Evolutionary conservation across 441 rosid species (phyloP).

Genomic region (Jatropha multifida): DNA sequence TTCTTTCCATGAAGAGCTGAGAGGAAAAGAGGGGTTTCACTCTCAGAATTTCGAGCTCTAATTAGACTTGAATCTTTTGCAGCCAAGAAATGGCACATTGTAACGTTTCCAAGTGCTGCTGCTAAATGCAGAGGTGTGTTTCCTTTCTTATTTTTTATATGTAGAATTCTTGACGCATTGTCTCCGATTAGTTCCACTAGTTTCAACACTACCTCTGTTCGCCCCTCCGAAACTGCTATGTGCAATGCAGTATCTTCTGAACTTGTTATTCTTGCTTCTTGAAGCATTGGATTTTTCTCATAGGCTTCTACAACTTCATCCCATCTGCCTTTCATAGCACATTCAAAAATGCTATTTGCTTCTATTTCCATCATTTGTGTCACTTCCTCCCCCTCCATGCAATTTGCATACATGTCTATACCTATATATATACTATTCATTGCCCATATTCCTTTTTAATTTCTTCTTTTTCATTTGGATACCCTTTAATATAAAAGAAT

Average conservation of each 20-base stretch:
- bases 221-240: slow-evolving; percentile 32
- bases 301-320: slow-evolving; percentile 19
- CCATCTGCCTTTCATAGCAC: slow-evolving; percentile 40
- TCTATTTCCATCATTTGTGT: slow-evolving; percentile 5
- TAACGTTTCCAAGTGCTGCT: slow-evolving; percentile 30
- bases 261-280: slow-evolving; percentile 18
- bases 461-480: not conserved
- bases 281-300: slow-evolving; percentile 7
- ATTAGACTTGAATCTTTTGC: not conserved
- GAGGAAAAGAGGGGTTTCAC: slow-evolving; percentile 34
- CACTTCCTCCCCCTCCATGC: not conserved
- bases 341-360: slow-evolving; percentile 12
- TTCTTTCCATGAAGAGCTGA: slow-evolving; percentile 40
- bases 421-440: not conserved
- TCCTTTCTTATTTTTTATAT: slow-evolving; percentile 32
- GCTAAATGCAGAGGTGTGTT: slow-evolving; percentile 42
- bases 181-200: not conserved
- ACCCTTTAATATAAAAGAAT: not conserved
- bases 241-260: slow-evolving; percentile 39
- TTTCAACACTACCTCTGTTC: slow-evolving; percentile 14
- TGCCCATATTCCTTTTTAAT: not conserved
- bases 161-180: slow-evolving; percentile 12
- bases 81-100: slow-evolving; percentile 31
- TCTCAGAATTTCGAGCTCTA: slow-evolving; percentile 22
- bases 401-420: too few species aligned